Evolutionary conservation across 2,329 filamentous ascomycete genomes (phyloP), one percentile per base, ranked within the genome.

Genomic region (Colletotrichum brevisporum): DNA sequence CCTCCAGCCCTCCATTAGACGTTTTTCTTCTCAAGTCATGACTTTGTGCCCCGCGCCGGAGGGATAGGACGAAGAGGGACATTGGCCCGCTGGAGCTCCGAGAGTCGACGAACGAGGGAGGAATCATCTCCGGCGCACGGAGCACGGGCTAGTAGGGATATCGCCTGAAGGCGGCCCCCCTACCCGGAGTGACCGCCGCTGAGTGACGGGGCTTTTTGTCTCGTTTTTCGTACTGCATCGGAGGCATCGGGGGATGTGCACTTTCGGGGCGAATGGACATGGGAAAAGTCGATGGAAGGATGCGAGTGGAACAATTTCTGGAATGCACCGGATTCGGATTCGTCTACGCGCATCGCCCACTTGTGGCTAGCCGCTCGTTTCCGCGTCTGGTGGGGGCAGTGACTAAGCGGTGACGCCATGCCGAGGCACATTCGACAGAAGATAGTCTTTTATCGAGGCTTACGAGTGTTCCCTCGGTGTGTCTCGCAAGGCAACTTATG

Each of bases 121-220:
- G 66, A 69, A 69, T 69, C 39, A 66, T 66, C 62, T 66, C 66
- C 66, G 66, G 55, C 45, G 66, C 66, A 66, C 62, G 66, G 66
- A 26, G 50, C 66, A 69, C n/a, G 53, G 51, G 18, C 66, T 69
- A 69, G 66, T 69, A 69, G 56, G 66, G 66, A 66, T 69, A 55
- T 13, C 31, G 66, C 66, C 55, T 66, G 66, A 24, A 66, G n/a
- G 43, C 18, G 24, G 39, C 48, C 16, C 26, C 27, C 26, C 26
- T 26, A 13, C 56, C 56, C 27, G 56, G 56, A 59, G 56, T 59
- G 31, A 36, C 31, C 56, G 21, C 56, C 45, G 56, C 18, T 43
- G 15, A 36, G 31, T 36, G 31, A 10, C 31, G 31, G 16, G 41
- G 13, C 15, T n/a, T 43, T 43, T 43, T 43, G 16, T 43, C 41